Base-by-base conservation (phyloP, 139 green algal genomes). In the Dunaliella primolecta region DNA sequence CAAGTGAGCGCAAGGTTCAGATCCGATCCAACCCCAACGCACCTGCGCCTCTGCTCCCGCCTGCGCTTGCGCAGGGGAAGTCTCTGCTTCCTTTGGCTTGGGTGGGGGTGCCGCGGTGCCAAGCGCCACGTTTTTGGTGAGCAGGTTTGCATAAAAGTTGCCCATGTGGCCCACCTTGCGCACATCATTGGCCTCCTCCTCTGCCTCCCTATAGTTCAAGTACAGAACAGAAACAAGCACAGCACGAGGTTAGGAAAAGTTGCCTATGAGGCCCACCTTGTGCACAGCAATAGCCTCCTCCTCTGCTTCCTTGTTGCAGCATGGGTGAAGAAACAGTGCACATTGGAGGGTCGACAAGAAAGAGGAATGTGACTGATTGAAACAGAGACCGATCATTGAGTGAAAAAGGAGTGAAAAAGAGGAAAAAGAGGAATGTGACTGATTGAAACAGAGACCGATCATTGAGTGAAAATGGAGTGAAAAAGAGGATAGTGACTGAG, bases 111-210 rank as follows among this genome's bases (percentile, higher is more conserved):
- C 82, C 11, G 74, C 56, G 30, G 79, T 84, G 0, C 92, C 93
- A 76, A 95, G 93, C 2, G 93, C 95, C 32, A 94, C 92, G 81
- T 98, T 97, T 20, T 91, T 91, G 27, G 84, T 94, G 31, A 97
- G 85, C 46, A 98, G 83, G 88, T 98, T 98, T 83, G 88, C 87
- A 88, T 97, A 98, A 74, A 98, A 98, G 86, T 98, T 93, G 81
- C 93, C 93, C 93, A 98, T 95, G 89, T 98, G 93, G 0, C 94
- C 94, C 29, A 89, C 80, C 84, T 94, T 96, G 83, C 92, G 89
- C 27, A 94, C 93, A 31, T 94, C 93, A 23, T 93, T 84, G 1
- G 37, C n/a, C 76, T 91, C 86, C 82, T 97, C 94, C 72, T 93
- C 85, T 34, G 84, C 81, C 32, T 96, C 91, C 89, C 94, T 94